Percentiles rank a stretch among this genome's conserved stretches.
Evolutionary conservation across 306 rosid species (phyloP).

Genomic region (Ammopiptanthus mongolicus): DNA sequence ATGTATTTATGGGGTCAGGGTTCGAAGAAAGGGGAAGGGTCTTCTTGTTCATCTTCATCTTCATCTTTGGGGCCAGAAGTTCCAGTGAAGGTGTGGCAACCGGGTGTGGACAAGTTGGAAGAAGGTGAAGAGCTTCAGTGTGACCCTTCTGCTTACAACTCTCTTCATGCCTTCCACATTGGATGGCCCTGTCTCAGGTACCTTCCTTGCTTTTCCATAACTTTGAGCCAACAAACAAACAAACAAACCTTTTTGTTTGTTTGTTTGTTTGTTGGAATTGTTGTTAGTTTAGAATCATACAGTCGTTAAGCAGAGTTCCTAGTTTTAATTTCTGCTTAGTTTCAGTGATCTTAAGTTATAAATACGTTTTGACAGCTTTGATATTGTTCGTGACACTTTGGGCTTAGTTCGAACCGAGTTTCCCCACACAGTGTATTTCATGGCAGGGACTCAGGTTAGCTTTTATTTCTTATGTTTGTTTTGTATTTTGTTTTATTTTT

Average conservation of each 20-base stretch:
- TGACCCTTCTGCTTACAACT: slow-evolving; percentile 83
- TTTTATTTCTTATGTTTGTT: slow-evolving; percentile 5
- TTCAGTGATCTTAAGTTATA: background rate
- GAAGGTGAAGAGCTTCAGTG: slow-evolving; percentile 98
- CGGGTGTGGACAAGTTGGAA: slow-evolving; percentile 86
- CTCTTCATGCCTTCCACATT: slow-evolving; percentile 83
- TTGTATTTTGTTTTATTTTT: background rate
- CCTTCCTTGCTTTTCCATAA: background rate
- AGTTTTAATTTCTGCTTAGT: background rate
- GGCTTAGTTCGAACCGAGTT: slow-evolving; percentile 71
- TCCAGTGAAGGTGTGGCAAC: slow-evolving; percentile 86
- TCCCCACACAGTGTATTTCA: slow-evolving; percentile 71
- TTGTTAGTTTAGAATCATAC: no score
- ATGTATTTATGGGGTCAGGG: slow-evolving; percentile 28
- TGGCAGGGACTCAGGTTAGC: slow-evolving; percentile 91
- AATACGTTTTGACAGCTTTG: slow-evolving; percentile 65
- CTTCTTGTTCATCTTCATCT: slow-evolving; percentile 57
- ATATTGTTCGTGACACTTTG: slow-evolving; percentile 65
- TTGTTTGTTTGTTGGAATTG: no score
- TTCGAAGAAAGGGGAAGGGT: slow-evolving; percentile 49
- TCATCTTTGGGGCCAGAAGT: slow-evolving; percentile 33
- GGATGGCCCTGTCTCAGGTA: slow-evolving; percentile 97
- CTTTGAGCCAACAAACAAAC: no score
- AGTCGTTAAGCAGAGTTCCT: no score
- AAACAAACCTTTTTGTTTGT: no score